Conservation (phyloP, 495 filamentous ascomycete genomes). For the Coniosporium apollinis region DNA sequence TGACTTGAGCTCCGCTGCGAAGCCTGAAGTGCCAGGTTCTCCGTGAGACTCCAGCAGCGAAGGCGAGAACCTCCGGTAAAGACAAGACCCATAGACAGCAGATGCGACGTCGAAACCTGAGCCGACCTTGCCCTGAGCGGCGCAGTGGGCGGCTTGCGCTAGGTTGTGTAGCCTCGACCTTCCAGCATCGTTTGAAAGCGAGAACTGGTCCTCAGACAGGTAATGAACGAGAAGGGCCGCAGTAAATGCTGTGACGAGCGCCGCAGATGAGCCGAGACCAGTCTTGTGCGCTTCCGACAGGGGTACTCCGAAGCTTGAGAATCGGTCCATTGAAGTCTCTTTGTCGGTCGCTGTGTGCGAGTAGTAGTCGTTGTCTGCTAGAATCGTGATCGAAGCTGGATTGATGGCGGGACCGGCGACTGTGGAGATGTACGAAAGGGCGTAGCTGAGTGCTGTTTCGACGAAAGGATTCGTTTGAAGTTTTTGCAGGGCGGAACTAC, state of each 20-base stretch:
- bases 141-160: constrained; percentile 82
- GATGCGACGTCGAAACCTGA: constrained; percentile 94
- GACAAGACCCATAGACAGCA: constrained; percentile 77
- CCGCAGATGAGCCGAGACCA: constrained; percentile 87
- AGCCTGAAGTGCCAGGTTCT: constrained; percentile 43
- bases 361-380: constrained; percentile 95
- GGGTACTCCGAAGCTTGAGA: constrained; percentile 61
- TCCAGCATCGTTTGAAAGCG: constrained; percentile 18
- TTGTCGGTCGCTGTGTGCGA: constrained; percentile 27
- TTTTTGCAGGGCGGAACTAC: constrained; percentile 14
- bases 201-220: constrained; percentile 42
- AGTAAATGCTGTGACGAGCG: constrained; percentile 81
- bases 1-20: constrained; percentile 43
- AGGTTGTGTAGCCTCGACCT: constrained; percentile 62
- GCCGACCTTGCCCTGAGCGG: constrained; percentile 90
- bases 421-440: constrained; percentile 57
- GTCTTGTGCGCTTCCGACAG: constrained; percentile 81
- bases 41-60: constrained; percentile 47
- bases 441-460: constrained; percentile 76
- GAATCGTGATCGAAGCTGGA: constrained; percentile 62
- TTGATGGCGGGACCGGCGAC: constrained; percentile 42
- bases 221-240: constrained; percentile 68
- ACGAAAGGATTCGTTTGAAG: constrained; percentile 64
- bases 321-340: constrained; percentile 26
- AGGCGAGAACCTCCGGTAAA: constrained; percentile 83